Base-by-base conservation (phyloP, 2,329 filamentous ascomycete genomes). In the Exophiala oligosperma region DNA sequence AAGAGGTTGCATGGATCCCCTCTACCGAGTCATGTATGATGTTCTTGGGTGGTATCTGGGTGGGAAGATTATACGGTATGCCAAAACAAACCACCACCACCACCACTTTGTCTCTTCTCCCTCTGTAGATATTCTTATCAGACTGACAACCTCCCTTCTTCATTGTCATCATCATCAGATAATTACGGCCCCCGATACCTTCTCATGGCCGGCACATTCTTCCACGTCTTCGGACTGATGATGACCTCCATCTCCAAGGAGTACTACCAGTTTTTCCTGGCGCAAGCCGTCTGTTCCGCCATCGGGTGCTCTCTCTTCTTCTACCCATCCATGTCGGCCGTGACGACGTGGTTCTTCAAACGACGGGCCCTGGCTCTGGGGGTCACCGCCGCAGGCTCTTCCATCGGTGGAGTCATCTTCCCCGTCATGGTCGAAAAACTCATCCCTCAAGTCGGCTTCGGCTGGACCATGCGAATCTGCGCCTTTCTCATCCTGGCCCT, bases 401-500 rank as follows among this genome's bases (percentile, higher is more conserved):
- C 78, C 3, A 63, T 84, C 3, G 83, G 83, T 2, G 83, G 83
- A 3, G 80, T 87, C 23, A 79, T 86, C 37, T 79, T 86, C 52
- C 84, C 85, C 0, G 84, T 87, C 65, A 84, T 87, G 80, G 78
- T 86, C 7, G 71, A 78, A 1, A 77, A 77, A 32, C 69, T 87
- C 14, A 80, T 87, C 40, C 75, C 75, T 0, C 28, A 75, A 49
- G 73, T 85, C 57, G 81, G 83, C 32, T 82, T 84, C 66, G 69
- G 74, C 32, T 87, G 83, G 85, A 73, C 81, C 0, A 83, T 86
- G 75, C 77, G 83, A 11, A 79, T 78, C 49, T 76, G 74, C 23
- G 74, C 84, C n/a, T 84, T 89, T 56, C 72, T 88, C 52, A 84
- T 90, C 62, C 79, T 90, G 60, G 79, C 76, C 52, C 72, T 84